A percentile compares a stretch with the other conserved stretches of the same genome.
Conservation (phyloP, 768 basidiomycete species). For the Gymnopilus dilepis region DNA sequence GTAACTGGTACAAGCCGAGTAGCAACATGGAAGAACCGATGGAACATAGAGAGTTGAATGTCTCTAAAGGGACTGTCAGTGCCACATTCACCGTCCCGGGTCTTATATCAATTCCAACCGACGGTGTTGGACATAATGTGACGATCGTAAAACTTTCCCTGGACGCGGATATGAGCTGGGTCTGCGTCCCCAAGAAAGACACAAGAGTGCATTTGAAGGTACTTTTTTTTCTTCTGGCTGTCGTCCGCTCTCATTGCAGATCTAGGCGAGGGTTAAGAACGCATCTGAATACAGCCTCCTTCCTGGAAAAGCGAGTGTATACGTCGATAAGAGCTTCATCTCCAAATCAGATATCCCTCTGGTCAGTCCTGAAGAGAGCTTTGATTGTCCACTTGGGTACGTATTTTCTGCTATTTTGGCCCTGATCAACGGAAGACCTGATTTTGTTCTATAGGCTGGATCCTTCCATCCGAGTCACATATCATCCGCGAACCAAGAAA, state of each 20-base stretch:
- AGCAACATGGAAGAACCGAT: no score
- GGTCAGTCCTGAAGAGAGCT: conserved; percentile 49
- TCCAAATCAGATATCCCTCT: conserved; percentile 48
- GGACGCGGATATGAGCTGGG: conserved; percentile 48
- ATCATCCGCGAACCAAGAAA: conserved; percentile 43
- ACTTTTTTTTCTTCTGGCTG: neutral
- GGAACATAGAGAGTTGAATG: conserved; percentile 28
- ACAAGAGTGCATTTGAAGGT: conserved; percentile 45
- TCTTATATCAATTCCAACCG: conserved; percentile 45
- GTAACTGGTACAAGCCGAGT: no score
- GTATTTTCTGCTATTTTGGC: conserved; percentile 14
- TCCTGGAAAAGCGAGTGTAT: conserved; percentile 51
- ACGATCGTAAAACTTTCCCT: conserved; percentile 43
- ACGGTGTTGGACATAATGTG: conserved; percentile 45
- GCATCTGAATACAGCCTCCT: conserved; percentile 58
- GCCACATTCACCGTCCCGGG: conserved; percentile 50
- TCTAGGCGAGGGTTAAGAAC: conserved; percentile 55
- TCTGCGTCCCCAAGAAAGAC: conserved; percentile 45
- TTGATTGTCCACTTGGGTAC: conserved; percentile 52
- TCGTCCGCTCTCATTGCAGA: neutral
- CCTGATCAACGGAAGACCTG: neutral
- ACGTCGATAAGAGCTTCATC: conserved; percentile 62
- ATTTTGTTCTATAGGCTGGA: conserved; percentile 35
- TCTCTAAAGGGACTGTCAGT: conserved; percentile 42
- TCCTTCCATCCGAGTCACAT: conserved; percentile 45